phyloP scores from a whole-genome alignment of 441 rosid species.

The Mallotus japonicus region DNA sequence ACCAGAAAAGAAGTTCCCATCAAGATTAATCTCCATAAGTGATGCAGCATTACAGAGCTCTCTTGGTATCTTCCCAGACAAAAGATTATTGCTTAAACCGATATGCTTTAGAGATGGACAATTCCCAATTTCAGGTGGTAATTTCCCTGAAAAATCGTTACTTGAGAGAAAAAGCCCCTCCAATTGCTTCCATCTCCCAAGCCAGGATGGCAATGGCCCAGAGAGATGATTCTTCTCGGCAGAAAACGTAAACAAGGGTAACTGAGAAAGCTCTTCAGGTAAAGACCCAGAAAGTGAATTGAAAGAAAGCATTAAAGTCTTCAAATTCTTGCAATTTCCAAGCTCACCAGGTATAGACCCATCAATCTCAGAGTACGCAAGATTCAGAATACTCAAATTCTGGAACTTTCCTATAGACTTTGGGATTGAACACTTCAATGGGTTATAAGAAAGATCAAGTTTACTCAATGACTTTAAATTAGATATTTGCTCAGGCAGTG shows the following conservation, averaged over 20 bases:
- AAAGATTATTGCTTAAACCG: conserved; percentile 53
- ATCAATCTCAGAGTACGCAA: conserved; percentile 55
- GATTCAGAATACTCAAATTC: conserved; percentile 51
- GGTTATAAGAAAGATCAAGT: conserved; percentile 83
- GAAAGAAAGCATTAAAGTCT: conserved; percentile 62
- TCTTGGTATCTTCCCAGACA: conserved; percentile 61
- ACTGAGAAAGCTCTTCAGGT: conserved; percentile 59
- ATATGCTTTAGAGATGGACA: conserved; percentile 58
- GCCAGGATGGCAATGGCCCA: conserved; percentile 72
- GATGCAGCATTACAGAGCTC: conserved; percentile 67
- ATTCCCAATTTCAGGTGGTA: conserved; percentile 60
- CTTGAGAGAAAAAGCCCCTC: conserved; percentile 61
- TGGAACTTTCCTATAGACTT: conserved; percentile 53
- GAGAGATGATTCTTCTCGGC: conserved; percentile 78
- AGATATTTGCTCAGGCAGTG: conserved; percentile 58
- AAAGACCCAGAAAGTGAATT: conserved; percentile 66
- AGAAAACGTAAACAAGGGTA: conserved; percentile 65
- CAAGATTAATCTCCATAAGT: conserved; percentile 56
- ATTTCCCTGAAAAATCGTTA: conserved; percentile 54
- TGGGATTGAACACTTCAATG: conserved; percentile 67
- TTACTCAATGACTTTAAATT: conserved; percentile 43
- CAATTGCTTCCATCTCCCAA: conserved; percentile 62
- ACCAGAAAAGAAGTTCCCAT: conserved; percentile 59
- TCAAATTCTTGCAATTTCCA: conserved; percentile 62
- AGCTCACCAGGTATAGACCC: conserved; percentile 78